Evolutionary conservation across 2,329 filamentous ascomycete genomes (phyloP), one percentile per base, ranked within the genome.

Genomic region (Tolypocladium sp.): DNA sequence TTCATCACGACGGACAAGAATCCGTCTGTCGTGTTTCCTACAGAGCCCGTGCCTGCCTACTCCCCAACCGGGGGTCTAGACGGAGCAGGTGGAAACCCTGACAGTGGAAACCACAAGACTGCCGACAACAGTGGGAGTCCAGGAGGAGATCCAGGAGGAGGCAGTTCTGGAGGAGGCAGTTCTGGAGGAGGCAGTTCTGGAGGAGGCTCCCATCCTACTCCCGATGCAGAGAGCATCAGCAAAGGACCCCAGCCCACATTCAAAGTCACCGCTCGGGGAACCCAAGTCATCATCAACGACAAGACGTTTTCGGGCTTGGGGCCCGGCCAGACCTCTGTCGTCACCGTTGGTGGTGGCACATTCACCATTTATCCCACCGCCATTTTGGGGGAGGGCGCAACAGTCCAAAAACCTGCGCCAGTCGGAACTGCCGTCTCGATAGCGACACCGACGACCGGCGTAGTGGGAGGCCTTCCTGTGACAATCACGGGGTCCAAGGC

Each of bases 1-100:
- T 77, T 81, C 54, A 66, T 79, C 56, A 82, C 79, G 2, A 82
- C 80, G 3, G 80, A 82, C 65, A 83, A 82, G 66, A 83, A 83
- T 58, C 81, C 81, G 0, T 74, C 77, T 10, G 78, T 82, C 20
- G 73, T 82, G 3, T 71, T 73, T 60, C 66, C 76, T 1, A 71
- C 74, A 2, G 68, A 74, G 20, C 60, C 66, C 5, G 68, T 72
- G 6, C 78, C 78, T 0, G 63, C 69, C 61, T 81, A 79, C 62
- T 73, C 73, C 30, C 61, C 64, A 38, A 62, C 65, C 9, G 58
- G 60, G 40, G 9, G 46, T 49, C 22, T 52, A 20, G 35, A 27
- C 27, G 52, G 12, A 42, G 58, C 25, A 22, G 27, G 52, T 51
- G 60, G 51, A 30, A 33, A 30, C 42, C 55, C 62, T 17, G 60